These are phyloP conservation scores for Sporisorium reilianum DNA, from an alignment of 1,284 basidiomycete genomes.

Conservation along the genomic window DNA sequence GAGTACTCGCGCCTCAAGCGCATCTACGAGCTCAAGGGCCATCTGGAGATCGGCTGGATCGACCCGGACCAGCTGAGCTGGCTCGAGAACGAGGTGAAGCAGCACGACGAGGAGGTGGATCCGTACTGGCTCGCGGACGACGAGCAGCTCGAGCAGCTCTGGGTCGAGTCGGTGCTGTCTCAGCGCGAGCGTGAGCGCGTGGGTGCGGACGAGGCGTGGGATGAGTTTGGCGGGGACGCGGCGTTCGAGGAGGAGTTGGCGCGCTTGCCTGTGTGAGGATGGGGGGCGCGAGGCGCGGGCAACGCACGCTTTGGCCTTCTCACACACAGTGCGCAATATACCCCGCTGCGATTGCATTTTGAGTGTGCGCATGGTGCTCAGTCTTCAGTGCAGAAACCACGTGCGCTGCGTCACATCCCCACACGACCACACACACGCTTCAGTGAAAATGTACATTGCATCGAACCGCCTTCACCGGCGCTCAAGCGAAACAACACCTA, in stretches of 20 bases:
- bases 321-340: neutral
- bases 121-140: constrained; percentile 25
- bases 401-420: neutral
- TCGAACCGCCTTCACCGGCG: neutral
- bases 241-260: constrained; percentile 30
- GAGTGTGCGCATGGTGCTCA: neutral
- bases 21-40: constrained; percentile 43
- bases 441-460: neutral
- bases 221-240: constrained; percentile 12
- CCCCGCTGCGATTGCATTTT: neutral
- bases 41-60: constrained; percentile 51
- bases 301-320: too few relatives aligned
- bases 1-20: constrained; percentile 46
- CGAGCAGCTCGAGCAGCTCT: constrained; percentile 36
- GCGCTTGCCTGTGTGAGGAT: constrained; percentile 12
- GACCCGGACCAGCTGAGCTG: constrained; percentile 46
- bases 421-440: too few relatives aligned
- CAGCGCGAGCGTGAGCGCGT: neutral
- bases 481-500: neutral
- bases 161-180: constrained; percentile 20
- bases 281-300: too few relatives aligned
- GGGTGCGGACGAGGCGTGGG: constrained; percentile 6
- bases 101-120: constrained; percentile 14
- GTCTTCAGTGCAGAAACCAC: neutral
- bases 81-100: constrained; percentile 26